Conservation (phyloP, 2,329 filamentous ascomycete species). For the Acephala macrosclerotiorum region DNA sequence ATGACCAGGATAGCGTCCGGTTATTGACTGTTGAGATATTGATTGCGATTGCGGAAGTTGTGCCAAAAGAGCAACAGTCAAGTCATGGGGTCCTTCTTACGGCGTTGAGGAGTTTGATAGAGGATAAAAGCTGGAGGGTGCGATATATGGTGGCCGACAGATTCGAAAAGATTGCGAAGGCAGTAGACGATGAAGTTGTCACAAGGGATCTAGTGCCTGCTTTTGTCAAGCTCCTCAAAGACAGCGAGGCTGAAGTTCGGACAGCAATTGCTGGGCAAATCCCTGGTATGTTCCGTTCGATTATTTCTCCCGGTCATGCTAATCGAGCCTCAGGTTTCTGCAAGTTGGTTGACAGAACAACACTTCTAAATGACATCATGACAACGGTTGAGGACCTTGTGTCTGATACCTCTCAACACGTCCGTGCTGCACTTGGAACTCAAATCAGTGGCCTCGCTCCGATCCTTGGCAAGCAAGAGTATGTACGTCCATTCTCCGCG, state of each 20-base stretch:
- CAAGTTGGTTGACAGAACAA: constrained; percentile 83
- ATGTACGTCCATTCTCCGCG: constrained; percentile 47
- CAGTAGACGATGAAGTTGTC: constrained; percentile 96
- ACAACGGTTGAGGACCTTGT: constrained; percentile 94
- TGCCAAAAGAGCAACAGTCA: constrained; percentile 97
- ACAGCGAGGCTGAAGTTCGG: constrained; percentile 96
- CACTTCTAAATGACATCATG: constrained; percentile 95
- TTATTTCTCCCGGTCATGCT: constrained; percentile 26
- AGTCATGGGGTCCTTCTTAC: constrained; percentile 94
- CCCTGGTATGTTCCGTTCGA: constrained; percentile 62
- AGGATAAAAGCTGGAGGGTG: constrained; percentile 99
- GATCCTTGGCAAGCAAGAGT: constrained; percentile 98
- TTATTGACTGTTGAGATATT: constrained; percentile 95
- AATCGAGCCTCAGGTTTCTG: constrained; percentile 76
- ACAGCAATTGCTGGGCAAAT: constrained; percentile 98
- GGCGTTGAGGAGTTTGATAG: constrained; percentile 90
- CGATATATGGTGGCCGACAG: constrained; percentile 99
- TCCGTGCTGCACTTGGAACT: constrained; percentile 91
- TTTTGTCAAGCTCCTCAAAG: constrained; percentile 97
- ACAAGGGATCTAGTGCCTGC: constrained; percentile 92
- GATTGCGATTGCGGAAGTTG: constrained; percentile 94
- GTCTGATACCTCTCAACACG: constrained; percentile 94
- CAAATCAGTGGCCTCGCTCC: constrained; percentile 97
- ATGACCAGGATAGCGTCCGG: constrained; percentile 97
- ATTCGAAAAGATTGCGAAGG: constrained; percentile 99